phyloP scores from a whole-genome alignment of 768 basidiomycete genomes.

The Mycena alexandri region DNA sequence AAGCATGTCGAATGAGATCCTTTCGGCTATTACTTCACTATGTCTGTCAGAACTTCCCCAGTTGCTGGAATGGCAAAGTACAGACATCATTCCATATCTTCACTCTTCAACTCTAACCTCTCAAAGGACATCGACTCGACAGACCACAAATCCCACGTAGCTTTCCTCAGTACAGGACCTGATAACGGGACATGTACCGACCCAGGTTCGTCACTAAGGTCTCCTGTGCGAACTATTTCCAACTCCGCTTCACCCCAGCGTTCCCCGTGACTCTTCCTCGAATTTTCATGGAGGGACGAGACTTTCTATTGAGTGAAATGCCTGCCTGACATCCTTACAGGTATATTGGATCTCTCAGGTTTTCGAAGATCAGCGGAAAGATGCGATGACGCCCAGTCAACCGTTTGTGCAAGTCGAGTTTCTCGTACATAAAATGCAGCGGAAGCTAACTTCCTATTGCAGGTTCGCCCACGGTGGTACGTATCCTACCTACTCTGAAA shows the following conservation, averaged over 20 bases:
- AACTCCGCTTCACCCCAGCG: background rate
- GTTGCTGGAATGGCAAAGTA: slow-evolving; percentile 39
- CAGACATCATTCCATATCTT: background rate
- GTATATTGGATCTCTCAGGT: slow-evolving; percentile 45
- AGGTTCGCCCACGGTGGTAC: slow-evolving; percentile 45
- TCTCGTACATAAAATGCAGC: background rate
- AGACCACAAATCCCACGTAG: slow-evolving; percentile 56
- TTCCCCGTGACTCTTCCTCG: slow-evolving; percentile 56
- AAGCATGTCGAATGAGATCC: background rate
- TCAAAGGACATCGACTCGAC: slow-evolving; percentile 53
- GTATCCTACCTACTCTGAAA: background rate
- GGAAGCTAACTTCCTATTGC: background rate
- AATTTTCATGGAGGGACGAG: slow-evolving; percentile 54
- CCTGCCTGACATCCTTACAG: slow-evolving; percentile 18
- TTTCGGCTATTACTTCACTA: background rate
- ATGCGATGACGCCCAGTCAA: slow-evolving; percentile 44
- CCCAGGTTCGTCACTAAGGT: slow-evolving; percentile 25
- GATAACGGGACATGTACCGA: slow-evolving; percentile 56
- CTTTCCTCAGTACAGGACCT: slow-evolving; percentile 55
- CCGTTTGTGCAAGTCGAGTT: slow-evolving; percentile 46
- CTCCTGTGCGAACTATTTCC: too few species aligned
- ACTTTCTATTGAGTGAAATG: background rate
- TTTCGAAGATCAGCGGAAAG: slow-evolving; percentile 44
- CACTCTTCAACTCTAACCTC: background rate
- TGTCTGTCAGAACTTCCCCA: slow-evolving; percentile 33